Evolutionary conservation across 768 basidiomycete species (phyloP), one percentile per base, ranked within the genome.

Genomic region (Pholiota molesta): DNA sequence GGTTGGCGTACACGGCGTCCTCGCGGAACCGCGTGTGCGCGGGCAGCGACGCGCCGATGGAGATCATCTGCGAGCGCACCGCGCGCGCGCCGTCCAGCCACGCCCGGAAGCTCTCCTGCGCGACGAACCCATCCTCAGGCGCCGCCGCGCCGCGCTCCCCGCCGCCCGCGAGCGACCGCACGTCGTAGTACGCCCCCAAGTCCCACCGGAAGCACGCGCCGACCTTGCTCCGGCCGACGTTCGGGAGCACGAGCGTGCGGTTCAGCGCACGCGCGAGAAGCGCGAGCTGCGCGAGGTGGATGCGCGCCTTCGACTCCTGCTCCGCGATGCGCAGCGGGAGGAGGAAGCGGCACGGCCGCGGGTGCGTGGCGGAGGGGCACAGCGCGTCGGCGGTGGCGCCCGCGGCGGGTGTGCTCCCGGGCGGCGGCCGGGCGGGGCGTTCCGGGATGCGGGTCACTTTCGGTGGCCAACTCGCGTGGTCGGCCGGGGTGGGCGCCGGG

Each of bases 161-260:
- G 4, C 54, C 65, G 21, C 47, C 56, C 2, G 47, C 57, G 26
- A 73, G 54, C 10, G 68, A 67, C 0, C 64, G 72, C 45, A 71
- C 59, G 62, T 81, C 78, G 63, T 87, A 88, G 72, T 87, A 88
- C 8, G 73, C 73, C 2, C 72, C 73, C 63, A 88, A 83, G 1
- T 75, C 72, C 78, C 78, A 81, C 54, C 74, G 71, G 63, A 77
- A 80, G 73, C 86, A 89, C 3, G 75, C 70, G 0, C 83, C 82
- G 35, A 88, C 75, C 39, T 83, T 79, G 52, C 82, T 83, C 60
- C 82, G 81, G 7, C 82, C 83, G 4, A 87, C 85, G 61, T 85
- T 84, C 2, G 87, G 87, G 5, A 89, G 77, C 28, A 89, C 84
- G 37, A 88, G 76, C 3, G 81, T 88, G 5, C 86, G 79, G 65